phyloP scores from a whole-genome alignment of 2,329 filamentous ascomycete genomes.

The Conoideocrella luteorostrata region DNA sequence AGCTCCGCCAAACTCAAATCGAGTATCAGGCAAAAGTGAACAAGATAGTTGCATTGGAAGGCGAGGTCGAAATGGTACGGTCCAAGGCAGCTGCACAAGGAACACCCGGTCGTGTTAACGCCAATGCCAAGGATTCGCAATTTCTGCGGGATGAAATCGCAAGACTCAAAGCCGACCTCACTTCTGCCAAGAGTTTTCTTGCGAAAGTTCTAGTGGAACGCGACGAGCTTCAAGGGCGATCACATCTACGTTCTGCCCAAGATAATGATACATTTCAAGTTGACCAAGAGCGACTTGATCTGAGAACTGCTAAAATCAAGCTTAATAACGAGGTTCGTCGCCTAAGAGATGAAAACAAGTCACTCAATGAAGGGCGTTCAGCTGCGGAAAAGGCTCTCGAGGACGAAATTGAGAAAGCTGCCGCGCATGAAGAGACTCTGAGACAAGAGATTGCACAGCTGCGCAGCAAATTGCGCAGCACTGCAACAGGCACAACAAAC shows the following conservation, averaged over 20 bases:
- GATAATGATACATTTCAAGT: slow-evolving; percentile 54
- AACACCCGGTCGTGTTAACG: slow-evolving; percentile 40
- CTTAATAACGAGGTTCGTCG: slow-evolving; percentile 61
- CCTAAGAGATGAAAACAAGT: slow-evolving; percentile 57
- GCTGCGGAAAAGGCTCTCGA: slow-evolving; percentile 58
- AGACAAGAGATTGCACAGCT: slow-evolving; percentile 48
- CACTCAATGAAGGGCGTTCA: slow-evolving; percentile 49
- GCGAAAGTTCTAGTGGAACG: slow-evolving; percentile 57
- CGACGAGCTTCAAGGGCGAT: slow-evolving; percentile 57
- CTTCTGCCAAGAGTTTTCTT: slow-evolving; percentile 48
- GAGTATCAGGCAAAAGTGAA: slow-evolving; percentile 57
- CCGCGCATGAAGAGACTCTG: slow-evolving; percentile 58
- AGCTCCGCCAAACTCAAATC: slow-evolving; percentile 61
- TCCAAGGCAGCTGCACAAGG: slow-evolving; percentile 9
- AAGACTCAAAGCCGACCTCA: slow-evolving; percentile 53
- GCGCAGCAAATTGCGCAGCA: slow-evolving; percentile 38
- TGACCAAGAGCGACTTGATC: slow-evolving; percentile 63
- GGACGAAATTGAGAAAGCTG: slow-evolving; percentile 59
- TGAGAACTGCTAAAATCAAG: slow-evolving; percentile 61
- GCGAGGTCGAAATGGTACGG: slow-evolving; percentile 71
- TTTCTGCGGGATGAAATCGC: slow-evolving; percentile 57
- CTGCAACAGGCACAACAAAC: slow-evolving; percentile 38
- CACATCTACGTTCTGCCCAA: slow-evolving; percentile 47
- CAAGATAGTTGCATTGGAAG: slow-evolving; percentile 62
- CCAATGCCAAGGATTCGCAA: slow-evolving; percentile 54